phyloP scores from a whole-genome alignment of 441 rosid genomes.

The Aleurites moluccanus region DNA sequence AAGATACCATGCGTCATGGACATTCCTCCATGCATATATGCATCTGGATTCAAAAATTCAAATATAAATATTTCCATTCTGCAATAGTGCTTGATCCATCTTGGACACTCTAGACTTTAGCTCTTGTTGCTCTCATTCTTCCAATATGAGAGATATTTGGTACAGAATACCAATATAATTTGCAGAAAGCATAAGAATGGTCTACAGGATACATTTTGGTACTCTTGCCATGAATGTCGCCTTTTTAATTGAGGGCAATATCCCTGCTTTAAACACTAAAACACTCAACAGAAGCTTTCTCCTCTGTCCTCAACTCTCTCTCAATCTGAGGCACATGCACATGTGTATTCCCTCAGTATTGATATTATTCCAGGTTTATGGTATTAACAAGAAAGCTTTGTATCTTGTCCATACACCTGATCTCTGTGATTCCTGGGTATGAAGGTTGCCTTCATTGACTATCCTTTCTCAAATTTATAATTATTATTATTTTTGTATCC shows the following conservation, averaged over 20 bases:
- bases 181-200: background rate
- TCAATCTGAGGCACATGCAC: background rate
- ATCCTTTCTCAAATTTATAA: background rate
- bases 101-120: background rate
- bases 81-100: background rate
- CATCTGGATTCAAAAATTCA: background rate
- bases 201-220: background rate
- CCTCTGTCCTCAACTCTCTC: background rate
- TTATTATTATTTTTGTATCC: background rate
- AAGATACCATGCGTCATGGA: background rate
- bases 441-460: background rate
- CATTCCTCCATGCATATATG: background rate
- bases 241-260: background rate
- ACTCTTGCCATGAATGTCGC: background rate
- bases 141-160: background rate
- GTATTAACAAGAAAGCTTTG: background rate
- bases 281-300: background rate
- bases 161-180: background rate
- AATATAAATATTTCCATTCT: background rate
- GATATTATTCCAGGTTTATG: background rate
- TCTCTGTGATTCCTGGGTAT: background rate
- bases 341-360: background rate
- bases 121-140: background rate
- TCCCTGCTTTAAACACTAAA: background rate
- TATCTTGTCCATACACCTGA: background rate